phyloP scores from a whole-genome alignment of 2,329 filamentous ascomycete species.

The Penicillium brevicompactum region DNA sequence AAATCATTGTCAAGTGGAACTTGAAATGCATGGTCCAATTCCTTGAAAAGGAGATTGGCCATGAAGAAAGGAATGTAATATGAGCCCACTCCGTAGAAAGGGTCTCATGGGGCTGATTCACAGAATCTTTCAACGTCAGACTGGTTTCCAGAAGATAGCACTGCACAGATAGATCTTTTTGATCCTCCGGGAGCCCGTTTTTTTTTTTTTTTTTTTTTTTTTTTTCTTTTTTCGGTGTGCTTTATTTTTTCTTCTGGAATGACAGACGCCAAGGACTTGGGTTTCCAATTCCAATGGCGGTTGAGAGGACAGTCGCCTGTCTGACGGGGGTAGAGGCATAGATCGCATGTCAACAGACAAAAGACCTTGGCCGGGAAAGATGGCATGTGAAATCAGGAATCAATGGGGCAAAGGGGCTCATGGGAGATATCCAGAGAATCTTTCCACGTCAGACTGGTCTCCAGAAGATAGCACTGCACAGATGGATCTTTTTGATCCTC shows the following conservation, averaged over 20 bases:
- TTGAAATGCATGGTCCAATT: neutral
- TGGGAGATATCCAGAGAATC: neutral
- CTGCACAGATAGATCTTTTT: no score
- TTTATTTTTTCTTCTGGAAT: neutral
- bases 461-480: neutral
- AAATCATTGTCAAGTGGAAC: neutral
- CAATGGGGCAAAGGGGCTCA: neutral
- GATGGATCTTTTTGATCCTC: no score
- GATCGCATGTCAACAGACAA: neutral
- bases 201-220: neutral
- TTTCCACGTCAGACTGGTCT: neutral
- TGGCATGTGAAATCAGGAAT: neutral
- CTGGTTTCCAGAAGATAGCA: neutral
- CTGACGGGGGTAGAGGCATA: neutral
- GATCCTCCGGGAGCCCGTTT: no score
- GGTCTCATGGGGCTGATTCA: neutral
- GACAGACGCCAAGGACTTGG: neutral
- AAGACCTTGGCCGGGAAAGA: neutral
- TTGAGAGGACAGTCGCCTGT: neutral
- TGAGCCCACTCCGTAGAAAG: neutral
- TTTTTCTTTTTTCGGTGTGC: neutral
- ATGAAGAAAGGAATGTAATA: conserved; percentile 4
- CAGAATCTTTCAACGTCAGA: neutral
- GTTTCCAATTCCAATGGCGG: neutral
- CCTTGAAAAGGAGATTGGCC: neutral